Conservation (phyloP, 2,329 filamentous ascomycete genomes). For the Capronia americana region DNA sequence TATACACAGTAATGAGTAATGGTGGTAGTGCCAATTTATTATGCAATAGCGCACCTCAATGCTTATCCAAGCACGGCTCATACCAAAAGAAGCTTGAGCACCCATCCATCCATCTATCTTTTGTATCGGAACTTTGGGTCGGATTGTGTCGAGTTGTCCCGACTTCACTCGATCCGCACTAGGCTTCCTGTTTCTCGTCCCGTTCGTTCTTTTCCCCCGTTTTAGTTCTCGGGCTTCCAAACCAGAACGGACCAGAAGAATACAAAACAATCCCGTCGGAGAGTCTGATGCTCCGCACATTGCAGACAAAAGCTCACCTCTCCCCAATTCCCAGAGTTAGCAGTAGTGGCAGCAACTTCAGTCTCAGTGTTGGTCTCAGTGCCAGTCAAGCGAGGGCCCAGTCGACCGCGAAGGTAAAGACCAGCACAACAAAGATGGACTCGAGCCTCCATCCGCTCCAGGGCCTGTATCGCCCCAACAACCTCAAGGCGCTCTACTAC, state of each 20-base stretch:
- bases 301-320: constrained; percentile 26
- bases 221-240: background rate
- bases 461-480: constrained; percentile 58
- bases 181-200: background rate
- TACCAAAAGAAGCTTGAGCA: background rate
- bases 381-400: background rate
- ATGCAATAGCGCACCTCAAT: background rate
- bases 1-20: background rate
- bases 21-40: background rate
- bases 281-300: constrained; percentile 10
- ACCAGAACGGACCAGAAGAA: background rate
- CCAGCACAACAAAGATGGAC: constrained; percentile 13
- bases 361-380: background rate
- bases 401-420: background rate
- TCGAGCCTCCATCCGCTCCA: constrained; percentile 18
- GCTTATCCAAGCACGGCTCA: background rate
- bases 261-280: background rate
- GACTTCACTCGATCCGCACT: background rate
- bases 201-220: constrained; percentile 1
- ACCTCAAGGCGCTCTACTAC: constrained; percentile 58
- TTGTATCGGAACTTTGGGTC: background rate
- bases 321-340: background rate
- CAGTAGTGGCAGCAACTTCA: background rate
- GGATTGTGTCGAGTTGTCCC: background rate
- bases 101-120: background rate